Percentiles rank a stretch among this genome's conserved stretches.
These are phyloP conservation scores for Linum lewisii DNA, from an alignment of 345 rosid genomes.

Conservation along the genomic window DNA sequence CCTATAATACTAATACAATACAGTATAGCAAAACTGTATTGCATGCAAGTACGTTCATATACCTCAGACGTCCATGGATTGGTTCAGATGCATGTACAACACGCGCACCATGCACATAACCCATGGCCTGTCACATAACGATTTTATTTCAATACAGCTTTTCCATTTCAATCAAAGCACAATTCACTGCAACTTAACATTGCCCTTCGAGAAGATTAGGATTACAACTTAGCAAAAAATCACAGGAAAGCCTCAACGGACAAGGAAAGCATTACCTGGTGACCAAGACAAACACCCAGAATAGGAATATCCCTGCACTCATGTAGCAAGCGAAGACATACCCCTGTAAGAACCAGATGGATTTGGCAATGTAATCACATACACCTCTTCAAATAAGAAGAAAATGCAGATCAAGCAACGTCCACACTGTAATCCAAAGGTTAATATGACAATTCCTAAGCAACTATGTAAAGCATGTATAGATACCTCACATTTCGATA, in stretches of 20 bases:
- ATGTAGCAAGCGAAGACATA: constrained; percentile 71
- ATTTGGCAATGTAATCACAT: constrained; percentile 15
- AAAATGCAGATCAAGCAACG: not conserved
- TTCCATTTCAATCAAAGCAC: not conserved
- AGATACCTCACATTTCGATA: not conserved
- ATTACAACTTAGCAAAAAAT: constrained; percentile 1
- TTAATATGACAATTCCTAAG: not conserved
- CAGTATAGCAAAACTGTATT: not conserved
- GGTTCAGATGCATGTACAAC: constrained; percentile 86
- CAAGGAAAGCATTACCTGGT: constrained; percentile 48
- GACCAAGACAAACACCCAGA: constrained; percentile 92
- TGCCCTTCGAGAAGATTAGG: not conserved
- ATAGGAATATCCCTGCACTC: constrained; percentile 84
- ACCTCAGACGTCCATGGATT: constrained; percentile 96
- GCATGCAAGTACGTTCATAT: constrained; percentile 7
- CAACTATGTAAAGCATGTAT: too few relatives aligned
- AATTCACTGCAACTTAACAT: not conserved
- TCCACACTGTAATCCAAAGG: not conserved
- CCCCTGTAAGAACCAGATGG: constrained; percentile 44
- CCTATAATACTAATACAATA: not conserved
- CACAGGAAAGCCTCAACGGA: not conserved
- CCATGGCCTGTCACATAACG: constrained; percentile 61
- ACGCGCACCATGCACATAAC: constrained; percentile 81
- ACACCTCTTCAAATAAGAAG: constrained; percentile 8
- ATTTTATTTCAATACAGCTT: constrained; percentile 5